Evolutionary conservation across 2,329 filamentous ascomycete species (phyloP), one percentile per base, ranked within the genome.

Genomic region (Cyphellophora europaea): DNA sequence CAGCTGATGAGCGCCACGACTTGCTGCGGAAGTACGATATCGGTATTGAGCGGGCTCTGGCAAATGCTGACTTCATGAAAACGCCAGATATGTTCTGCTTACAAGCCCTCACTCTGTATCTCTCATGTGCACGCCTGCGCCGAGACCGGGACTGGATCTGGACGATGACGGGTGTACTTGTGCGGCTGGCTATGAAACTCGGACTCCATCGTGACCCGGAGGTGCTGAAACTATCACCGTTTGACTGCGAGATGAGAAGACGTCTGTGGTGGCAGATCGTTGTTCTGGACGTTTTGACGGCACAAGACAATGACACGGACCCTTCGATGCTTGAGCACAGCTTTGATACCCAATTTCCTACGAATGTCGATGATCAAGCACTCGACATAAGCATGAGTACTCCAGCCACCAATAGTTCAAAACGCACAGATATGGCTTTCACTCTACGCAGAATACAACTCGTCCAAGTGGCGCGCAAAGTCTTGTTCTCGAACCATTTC

Each of bases 301-400:
- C 72, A 1, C 74, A 79, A 48, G 72, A 79, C 37, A 72, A 79
- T 47, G 74, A 74, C 1, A 72, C 70, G 19, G 74, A 79, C 38
- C 69, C 72, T 3, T 71, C 69, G 1, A 75, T 80, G 23, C 53
- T 65, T 2, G 63, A 71, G 32, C 65, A 68, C 11, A 64, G 63
- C 5, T 79, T 73, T 44, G 75, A 80, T 48, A 78, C 75, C 0
- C 64, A 59, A 31, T 49, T 62, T 8, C 67, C 68, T 2, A 43
- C 58, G 2, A 69, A 69, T 30, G 57, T 71, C 29, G 63, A 71
- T 40, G 64, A 69, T 27, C 47, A 44, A 3, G 67, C 71, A 33
- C 54, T 72, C 4, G 48, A 55, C 5, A 56, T 60, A 11, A 32
- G 36, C 11, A 38, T 42, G 36, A 38, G 31, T 8, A 12, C 31